Base-by-base conservation (phyloP, 805 yeast species). In the Maudiozyma turicensis region DNA sequence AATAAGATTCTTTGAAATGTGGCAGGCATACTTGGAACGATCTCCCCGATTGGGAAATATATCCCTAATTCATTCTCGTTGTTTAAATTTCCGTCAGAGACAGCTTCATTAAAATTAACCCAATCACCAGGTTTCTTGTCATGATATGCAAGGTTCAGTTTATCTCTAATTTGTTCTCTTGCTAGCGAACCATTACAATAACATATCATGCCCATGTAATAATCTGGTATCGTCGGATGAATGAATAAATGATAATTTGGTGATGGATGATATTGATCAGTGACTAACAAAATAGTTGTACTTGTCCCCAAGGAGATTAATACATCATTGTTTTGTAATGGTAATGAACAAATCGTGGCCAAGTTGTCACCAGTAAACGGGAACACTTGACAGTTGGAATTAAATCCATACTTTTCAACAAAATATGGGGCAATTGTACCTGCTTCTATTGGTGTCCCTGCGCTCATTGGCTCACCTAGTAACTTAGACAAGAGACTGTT, bases 181-280 rank as follows among this genome's bases (percentile, higher is more conserved):
- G 96, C 95, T 45, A 89, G 69, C 0, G 96, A 77, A 0, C 97
- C 96, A 63, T 89, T 89, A 60, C 95, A 85, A 65, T 89, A 89
- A 64, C 97, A 89, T 48, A 90, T 78, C 97, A 89, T 89, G 26
- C 95, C 95, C 96, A 89, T 90, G 63, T 80, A 89, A 37, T 83
- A 80, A 37, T 73, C 74, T 0, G 78, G 76, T 52, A 85, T 76
- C 0, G 95, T 84, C 8, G 97, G 96, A 62, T 90, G 96, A 53
- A 79, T 79, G 69, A 89, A 89, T 54, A 88, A 66, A 61, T 89
- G 96, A 63, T 88, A 89, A 56, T 82, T 84, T 6, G 87, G 79
- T 1, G 90, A 83, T 1, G 96, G 89, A 15, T 73, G 73, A 61
- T 82, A 89, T 49, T 79, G 75, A 51, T 86, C 83, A 6, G 96